These are phyloP conservation scores for Geotrichum restrictum DNA, from an alignment of 1,139 yeast species.

Conservation along the genomic window DNA sequence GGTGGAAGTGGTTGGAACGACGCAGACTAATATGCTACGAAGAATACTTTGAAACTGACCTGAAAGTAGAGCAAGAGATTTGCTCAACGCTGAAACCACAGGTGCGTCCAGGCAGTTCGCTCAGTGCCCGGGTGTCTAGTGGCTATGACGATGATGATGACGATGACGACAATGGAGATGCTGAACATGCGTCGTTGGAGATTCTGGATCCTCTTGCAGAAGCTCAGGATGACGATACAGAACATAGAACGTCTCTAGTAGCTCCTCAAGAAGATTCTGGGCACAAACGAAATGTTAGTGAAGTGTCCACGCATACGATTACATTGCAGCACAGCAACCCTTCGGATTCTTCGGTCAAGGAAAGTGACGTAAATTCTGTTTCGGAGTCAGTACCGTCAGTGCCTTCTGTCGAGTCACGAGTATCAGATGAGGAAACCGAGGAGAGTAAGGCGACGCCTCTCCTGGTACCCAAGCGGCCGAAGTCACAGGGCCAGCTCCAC, in stretches of 20 bases:
- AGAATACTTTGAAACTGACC: constrained; percentile 40
- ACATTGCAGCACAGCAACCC: neutral
- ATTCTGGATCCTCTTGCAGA: neutral
- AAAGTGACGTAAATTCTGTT: neutral
- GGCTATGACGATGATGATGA: neutral
- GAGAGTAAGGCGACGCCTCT: neutral
- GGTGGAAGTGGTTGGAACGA: constrained; percentile 53
- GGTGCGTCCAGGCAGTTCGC: neutral
- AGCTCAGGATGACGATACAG: neutral
- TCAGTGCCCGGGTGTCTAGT: neutral
- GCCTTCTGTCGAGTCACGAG: neutral
- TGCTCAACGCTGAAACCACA: constrained; percentile 12
- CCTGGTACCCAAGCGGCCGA: constrained; percentile 11
- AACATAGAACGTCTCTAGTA: neutral
- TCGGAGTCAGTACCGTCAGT: neutral
- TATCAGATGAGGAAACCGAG: neutral
- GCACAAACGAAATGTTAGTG: neutral
- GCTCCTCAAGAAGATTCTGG: neutral
- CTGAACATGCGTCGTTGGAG: neutral
- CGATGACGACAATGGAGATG: neutral
- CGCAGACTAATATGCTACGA: constrained; percentile 45
- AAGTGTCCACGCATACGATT: neutral
- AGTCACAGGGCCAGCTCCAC: neutral
- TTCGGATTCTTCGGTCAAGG: neutral
- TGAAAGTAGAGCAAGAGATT: constrained; percentile 30